phyloP scores from a whole-genome alignment of 345 rosid species.

The Brassica napus region Da-Ae NC_063447.1:9163501-9164000 shows the following conservation, averaged over 20 bases:
- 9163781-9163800: constrained; percentile 35
- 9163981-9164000: constrained; percentile 24
- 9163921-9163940: constrained; percentile 38
- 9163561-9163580: neutral
- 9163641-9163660: constrained; percentile 28
- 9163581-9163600: neutral
- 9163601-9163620: neutral
- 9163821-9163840: constrained; percentile 34
- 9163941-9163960: neutral
- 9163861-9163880: constrained; percentile 40
- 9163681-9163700: constrained; percentile 12
- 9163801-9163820: constrained; percentile 34
- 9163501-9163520: constrained; percentile 47
- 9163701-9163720: constrained; percentile 30
- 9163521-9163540: constrained; percentile 40
- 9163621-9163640: constrained; percentile 15
- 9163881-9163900: constrained; percentile 53
- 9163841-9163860: constrained; percentile 31
- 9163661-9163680: constrained; percentile 27
- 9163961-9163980: constrained; percentile 22
- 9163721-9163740: constrained; percentile 15
- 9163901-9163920: constrained; percentile 31
- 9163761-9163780: constrained; percentile 42
- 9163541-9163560: constrained; percentile 10
- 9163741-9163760: constrained; percentile 42